Conservation (phyloP, 164 flowering plant species). For the Nelumbo lutea region DNA sequence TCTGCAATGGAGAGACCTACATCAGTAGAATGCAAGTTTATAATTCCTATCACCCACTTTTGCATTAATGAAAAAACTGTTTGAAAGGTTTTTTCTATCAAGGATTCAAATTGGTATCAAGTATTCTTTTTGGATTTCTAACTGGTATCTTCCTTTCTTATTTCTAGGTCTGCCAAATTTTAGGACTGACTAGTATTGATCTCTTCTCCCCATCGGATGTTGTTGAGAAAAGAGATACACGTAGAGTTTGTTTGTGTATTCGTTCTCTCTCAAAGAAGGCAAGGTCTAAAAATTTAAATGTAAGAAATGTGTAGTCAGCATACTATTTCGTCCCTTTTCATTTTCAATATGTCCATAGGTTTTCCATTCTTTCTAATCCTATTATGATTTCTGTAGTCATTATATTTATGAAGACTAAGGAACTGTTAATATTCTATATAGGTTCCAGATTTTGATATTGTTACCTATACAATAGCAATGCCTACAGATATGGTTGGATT, state of each 20-base stretch:
- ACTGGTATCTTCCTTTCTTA: neutral
- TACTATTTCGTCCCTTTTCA: neutral
- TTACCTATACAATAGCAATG: constrained; percentile 52
- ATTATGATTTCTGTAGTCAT: neutral
- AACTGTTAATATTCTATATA: constrained; percentile 10
- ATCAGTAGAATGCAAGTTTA: too few relatives aligned
- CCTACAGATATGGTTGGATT: constrained; percentile 58
- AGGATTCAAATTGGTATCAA: too few relatives aligned
- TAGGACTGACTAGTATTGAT: constrained; percentile 60
- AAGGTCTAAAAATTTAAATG: constrained; percentile 44
- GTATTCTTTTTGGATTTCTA: neutral
- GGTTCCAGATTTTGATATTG: constrained; percentile 80
- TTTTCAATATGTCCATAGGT: neutral
- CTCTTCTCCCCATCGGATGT: constrained; percentile 76
- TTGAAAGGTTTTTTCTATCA: too few relatives aligned
- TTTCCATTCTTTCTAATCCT: neutral
- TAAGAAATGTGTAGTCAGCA: constrained; percentile 16
- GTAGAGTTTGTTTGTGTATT: constrained; percentile 69
- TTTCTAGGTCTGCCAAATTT: constrained; percentile 50
- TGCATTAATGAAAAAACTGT: too few relatives aligned
- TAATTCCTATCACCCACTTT: too few relatives aligned
- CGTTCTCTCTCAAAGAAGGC: constrained; percentile 66
- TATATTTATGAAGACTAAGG: neutral
- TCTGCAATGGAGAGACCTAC: too few relatives aligned
- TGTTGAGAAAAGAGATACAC: constrained; percentile 56